These are phyloP conservation scores for Fusarium illudens DNA, from an alignment of 2,329 filamentous ascomycete species.

Conservation along the genomic window DNA sequence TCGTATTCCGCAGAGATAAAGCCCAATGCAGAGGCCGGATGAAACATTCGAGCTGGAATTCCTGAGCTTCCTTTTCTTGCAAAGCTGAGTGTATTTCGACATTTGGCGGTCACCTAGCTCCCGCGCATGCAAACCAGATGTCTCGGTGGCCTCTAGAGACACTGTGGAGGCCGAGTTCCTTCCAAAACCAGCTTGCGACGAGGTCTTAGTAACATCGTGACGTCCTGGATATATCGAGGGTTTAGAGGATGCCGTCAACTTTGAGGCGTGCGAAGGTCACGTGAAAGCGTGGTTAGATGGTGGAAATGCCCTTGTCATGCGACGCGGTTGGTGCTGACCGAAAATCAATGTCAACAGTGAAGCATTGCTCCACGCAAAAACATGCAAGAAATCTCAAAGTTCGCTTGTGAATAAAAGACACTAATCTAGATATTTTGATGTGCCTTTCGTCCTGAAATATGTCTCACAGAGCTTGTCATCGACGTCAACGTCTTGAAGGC, in stretches of 20 bases:
- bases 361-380: background rate
- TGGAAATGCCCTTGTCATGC: background rate
- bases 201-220: conserved; percentile 11
- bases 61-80: conserved; percentile 14
- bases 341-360: conserved; percentile 7
- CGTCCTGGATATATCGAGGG: conserved; percentile 2
- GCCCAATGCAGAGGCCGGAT: conserved; percentile 2
- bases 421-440: background rate
- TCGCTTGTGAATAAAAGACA: background rate
- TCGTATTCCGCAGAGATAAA: background rate
- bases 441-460: background rate
- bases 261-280: conserved; percentile 17
- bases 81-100: conserved; percentile 8
- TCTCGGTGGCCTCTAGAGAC: conserved; percentile 20
- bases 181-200: conserved; percentile 19
- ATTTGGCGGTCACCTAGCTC: background rate
- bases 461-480: conserved; percentile 3
- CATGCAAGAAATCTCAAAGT: background rate
- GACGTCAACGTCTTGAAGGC: conserved; percentile 15
- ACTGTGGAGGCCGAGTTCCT: background rate
- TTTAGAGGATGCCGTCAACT: conserved; percentile 15
- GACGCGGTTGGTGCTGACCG: conserved; percentile 15
- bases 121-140: conserved; percentile 8
- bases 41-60: conserved; percentile 21
- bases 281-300: conserved; percentile 32